Conservation (phyloP, 441 rosid genomes). For the Hura crepitans region DNA sequence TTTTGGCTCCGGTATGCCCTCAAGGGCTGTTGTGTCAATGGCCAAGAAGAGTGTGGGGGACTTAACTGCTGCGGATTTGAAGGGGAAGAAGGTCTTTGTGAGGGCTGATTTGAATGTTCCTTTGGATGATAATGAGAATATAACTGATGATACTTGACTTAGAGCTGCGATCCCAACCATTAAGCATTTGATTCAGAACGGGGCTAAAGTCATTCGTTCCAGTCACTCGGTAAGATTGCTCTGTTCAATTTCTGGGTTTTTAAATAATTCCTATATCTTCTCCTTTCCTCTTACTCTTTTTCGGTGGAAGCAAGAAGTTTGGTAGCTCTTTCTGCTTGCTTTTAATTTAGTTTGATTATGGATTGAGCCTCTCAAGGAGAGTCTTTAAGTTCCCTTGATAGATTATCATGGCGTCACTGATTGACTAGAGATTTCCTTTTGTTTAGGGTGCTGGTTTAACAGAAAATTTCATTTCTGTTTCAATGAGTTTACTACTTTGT, state of each 20-base stretch:
- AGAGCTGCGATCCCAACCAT: conserved; percentile 79
- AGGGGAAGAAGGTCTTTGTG: conserved; percentile 71
- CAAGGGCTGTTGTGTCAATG: conserved; percentile 51
- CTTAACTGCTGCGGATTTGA: conserved; percentile 49
- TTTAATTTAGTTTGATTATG: neutral
- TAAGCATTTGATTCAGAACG: conserved; percentile 65
- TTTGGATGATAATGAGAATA: conserved; percentile 60
- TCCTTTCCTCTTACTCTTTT: neutral
- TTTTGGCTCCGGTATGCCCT: conserved; percentile 32
- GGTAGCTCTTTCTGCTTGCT: neutral
- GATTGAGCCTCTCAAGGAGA: neutral
- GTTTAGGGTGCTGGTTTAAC: neutral
- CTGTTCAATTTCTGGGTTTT: neutral
- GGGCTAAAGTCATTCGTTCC: conserved; percentile 73
- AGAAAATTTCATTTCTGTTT: neutral
- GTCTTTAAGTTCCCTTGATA: neutral
- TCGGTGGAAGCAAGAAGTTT: neutral
- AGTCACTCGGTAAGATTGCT: conserved; percentile 53
- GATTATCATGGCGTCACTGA: neutral
- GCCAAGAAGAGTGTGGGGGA: conserved; percentile 73
- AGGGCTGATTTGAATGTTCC: conserved; percentile 80
- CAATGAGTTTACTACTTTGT: too few species aligned
- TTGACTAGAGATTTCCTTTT: neutral
- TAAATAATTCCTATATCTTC: neutral
- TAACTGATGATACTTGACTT: conserved; percentile 67